Evolutionary conservation across 2,329 filamentous ascomycete genomes (phyloP), one percentile per base, ranked within the genome.

Genomic region (Xylariaceae sp.): DNA sequence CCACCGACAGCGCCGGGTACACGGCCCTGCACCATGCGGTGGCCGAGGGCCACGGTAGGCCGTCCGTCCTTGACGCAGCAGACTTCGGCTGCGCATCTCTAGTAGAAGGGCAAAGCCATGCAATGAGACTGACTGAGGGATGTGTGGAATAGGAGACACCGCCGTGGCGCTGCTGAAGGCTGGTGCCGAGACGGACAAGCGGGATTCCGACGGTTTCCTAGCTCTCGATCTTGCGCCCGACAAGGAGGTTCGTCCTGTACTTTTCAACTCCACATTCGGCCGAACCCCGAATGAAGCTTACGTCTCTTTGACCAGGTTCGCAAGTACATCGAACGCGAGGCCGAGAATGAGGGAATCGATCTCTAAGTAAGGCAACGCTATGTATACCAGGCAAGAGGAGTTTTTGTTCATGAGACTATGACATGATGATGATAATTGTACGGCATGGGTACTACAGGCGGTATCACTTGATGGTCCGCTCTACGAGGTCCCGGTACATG

Each of bases 401-500:
- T 23, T n/a, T n/a, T n/a, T n/a, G n/a, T n/a, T n/a, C n/a, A n/a
- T n/a, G n/a, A n/a, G n/a, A n/a, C n/a, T n/a, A n/a, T n/a, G n/a
- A n/a, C n/a, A n/a, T n/a, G n/a, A n/a, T n/a, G n/a, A n/a, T n/a
- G n/a, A n/a, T n/a, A n/a, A n/a, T n/a, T n/a, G n/a, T n/a, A n/a
- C n/a, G n/a, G n/a, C n/a, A n/a, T n/a, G n/a, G n/a, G n/a, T n/a
- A n/a, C n/a, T n/a, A n/a, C n/a, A n/a, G n/a, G n/a, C n/a, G n/a
- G n/a, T n/a, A 35, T 66, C 59, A 83, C 60, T 77, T 82, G 53
- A 88, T 77, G 37, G 86, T 90, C 53, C 80, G 77, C 63, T 94
- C 85, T 31, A 94, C 83, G 57, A 98, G 63, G 55, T 96, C 90
- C 45, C 87, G 77, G 65, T 96, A 96, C 72, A 98, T 94, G 53